phyloP scores from a whole-genome alignment of 208 protist genomes.

The Acanthamoeba sp. region DNA sequence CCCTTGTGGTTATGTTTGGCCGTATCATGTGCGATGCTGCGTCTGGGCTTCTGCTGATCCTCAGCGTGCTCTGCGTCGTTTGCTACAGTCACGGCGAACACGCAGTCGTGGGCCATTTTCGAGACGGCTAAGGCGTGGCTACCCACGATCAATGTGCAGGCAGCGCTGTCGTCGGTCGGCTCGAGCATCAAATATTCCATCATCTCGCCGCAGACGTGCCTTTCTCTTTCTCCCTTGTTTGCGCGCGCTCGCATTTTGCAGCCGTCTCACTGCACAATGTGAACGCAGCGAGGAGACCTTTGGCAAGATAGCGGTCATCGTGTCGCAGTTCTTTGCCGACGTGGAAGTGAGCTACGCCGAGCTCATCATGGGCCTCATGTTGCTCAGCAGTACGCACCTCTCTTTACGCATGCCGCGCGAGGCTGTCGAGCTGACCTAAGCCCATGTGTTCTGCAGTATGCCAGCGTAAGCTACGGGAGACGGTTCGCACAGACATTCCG shows the following conservation, averaged over 20 bases:
- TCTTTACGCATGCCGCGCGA: not conserved
- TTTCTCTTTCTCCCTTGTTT: not conserved
- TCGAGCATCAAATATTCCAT: constrained; percentile 61
- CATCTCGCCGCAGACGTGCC: constrained; percentile 55
- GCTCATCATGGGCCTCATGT: constrained; percentile 62
- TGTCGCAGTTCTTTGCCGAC: constrained; percentile 54
- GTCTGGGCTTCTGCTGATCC: not conserved
- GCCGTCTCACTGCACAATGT: too few species aligned
- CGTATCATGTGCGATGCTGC: not conserved
- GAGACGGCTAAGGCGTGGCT: not conserved
- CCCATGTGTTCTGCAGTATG: not conserved
- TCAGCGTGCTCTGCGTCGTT: not conserved
- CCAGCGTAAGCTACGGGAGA: constrained; percentile 47
- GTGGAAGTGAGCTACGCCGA: constrained; percentile 45
- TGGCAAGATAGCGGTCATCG: constrained; percentile 5
- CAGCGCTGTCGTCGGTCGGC: not conserved
- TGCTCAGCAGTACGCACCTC: constrained; percentile 36
- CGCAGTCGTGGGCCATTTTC: constrained; percentile 60
- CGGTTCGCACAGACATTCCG: constrained; percentile 11
- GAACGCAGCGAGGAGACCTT: constrained; percentile 66
- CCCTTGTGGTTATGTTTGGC: not conserved
- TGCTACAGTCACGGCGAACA: not conserved
- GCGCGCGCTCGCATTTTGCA: too few species aligned
- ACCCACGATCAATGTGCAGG: constrained; percentile 14
- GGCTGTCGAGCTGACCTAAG: not conserved